Base-by-base conservation (phyloP, 805 yeast genomes). In the Monosporozyma solicola region DNA sequence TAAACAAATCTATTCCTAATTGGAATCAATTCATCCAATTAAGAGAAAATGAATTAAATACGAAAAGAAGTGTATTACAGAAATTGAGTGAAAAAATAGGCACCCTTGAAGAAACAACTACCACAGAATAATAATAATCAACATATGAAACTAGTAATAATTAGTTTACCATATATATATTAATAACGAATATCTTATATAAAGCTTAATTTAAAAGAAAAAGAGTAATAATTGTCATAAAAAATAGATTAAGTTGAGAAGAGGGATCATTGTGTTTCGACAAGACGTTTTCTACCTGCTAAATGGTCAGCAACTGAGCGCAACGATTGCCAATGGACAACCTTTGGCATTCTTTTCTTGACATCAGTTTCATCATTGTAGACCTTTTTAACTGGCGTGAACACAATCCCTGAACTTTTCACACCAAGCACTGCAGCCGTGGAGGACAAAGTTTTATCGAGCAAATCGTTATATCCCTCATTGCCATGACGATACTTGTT, bases 291-390 rank as follows among this genome's bases (percentile, higher is more conserved):
- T 69, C 95, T 81, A 37, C 92, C 94, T 41, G 85, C 95, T 67
- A 92, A 74, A 71, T 83, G 84, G 72, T 90, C 96, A 53, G 91
- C 86, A 64, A 87, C 79, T 46, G 83, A 84, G 64, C 95, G 79
- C 50, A 83, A 73, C 27, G 75, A 75, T 50, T 77, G 74, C 99
- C 99, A 94, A 70, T 86, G 89, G 47, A 90, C 83, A 53, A 75
- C 72, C 75, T 87, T 90, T 61, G 98, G 96, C 80, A 94, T 84
- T 75, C 99, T 85, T 68, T 75, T 80, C 31, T 72, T 75, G 37
- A 87, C 68, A 60, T 87, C 89, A 13, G 98, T 88, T 71, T 94
- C 98, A 65, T 75, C 84, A 66, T 91, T 95, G 71, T 86, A 91
- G 58, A 92, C 75, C 54, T 78, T 79, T 65, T 86, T 78, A 53